Conservation (phyloP, 2,329 filamentous ascomycete genomes). For the Ceratocystis harringtonii region DNA sequence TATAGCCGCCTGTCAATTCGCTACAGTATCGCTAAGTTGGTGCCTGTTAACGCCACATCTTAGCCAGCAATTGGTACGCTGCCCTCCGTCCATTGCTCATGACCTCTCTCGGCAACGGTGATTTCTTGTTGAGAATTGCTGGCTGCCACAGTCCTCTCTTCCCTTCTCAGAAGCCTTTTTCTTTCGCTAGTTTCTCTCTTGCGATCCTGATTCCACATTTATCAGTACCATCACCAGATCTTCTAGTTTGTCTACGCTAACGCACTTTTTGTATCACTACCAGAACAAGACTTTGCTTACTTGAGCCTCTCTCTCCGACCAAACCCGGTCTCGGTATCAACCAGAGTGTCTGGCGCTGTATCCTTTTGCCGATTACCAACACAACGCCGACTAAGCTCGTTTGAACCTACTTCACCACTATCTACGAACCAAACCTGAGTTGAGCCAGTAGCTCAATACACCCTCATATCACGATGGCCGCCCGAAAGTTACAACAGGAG, state of each 20-base stretch:
- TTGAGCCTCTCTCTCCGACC: not conserved
- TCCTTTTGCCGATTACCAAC: not conserved
- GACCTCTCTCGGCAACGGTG: not conserved
- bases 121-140: not conserved
- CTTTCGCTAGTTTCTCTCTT: not conserved
- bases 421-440: slow-evolving; percentile 6
- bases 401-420: not conserved
- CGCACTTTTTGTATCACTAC: not conserved
- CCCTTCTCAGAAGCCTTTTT: not conserved
- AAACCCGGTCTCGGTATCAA: not conserved
- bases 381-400: not conserved
- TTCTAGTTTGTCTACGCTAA: not conserved
- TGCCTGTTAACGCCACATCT: slow-evolving; percentile 11
- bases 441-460: slow-evolving; percentile 18
- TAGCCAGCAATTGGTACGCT: not conserved
- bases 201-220: not conserved
- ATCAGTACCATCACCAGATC: not conserved
- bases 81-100: not conserved
- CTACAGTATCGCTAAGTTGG: not conserved
- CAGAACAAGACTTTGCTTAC: not conserved
- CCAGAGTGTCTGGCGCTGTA: not conserved
- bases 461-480: slow-evolving; percentile 53
- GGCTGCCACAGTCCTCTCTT: not conserved
- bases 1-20: not conserved
- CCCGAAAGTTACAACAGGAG: slow-evolving; percentile 91